These are phyloP conservation scores for Gastrolobium villosum DNA, from an alignment of 306 rosid species.

Conservation along the genomic window DNA sequence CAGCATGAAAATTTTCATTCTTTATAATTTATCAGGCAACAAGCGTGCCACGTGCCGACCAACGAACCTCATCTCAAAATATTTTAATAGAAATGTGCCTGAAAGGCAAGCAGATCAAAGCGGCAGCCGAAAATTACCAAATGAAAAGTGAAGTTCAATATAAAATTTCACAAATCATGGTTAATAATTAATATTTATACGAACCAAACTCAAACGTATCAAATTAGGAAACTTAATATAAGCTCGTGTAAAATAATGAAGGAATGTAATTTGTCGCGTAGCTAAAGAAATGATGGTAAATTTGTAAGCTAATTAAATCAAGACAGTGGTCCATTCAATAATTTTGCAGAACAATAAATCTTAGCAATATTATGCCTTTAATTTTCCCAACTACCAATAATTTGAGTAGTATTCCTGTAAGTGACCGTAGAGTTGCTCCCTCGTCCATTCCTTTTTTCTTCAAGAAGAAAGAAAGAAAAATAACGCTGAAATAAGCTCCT, in stretches of 20 bases:
- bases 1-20: too few relatives aligned
- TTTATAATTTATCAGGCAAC: not conserved
- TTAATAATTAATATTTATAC: not conserved
- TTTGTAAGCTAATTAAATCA: not conserved
- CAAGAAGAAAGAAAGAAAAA: too few relatives aligned
- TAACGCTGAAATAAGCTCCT: too few relatives aligned
- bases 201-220: not conserved
- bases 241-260: not conserved
- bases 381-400: conserved; percentile 9
- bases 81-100: not conserved
- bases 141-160: not conserved
- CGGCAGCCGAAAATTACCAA: not conserved
- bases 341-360: not conserved
- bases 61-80: not conserved
- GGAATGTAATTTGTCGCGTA: not conserved
- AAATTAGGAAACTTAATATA: not conserved
- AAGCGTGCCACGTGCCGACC: not conserved
- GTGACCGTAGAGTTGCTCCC: too few relatives aligned
- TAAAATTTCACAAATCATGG: not conserved
- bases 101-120: not conserved
- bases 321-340: conserved; percentile 9
- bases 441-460: too few relatives aligned
- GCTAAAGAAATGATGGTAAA: not conserved
- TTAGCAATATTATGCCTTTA: not conserved
- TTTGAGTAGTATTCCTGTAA: not conserved